A percentile compares a stretch with the other conserved stretches of the same genome.
Conservation (phyloP, 768 basidiomycete genomes). For the Collybia sp. region DNA sequence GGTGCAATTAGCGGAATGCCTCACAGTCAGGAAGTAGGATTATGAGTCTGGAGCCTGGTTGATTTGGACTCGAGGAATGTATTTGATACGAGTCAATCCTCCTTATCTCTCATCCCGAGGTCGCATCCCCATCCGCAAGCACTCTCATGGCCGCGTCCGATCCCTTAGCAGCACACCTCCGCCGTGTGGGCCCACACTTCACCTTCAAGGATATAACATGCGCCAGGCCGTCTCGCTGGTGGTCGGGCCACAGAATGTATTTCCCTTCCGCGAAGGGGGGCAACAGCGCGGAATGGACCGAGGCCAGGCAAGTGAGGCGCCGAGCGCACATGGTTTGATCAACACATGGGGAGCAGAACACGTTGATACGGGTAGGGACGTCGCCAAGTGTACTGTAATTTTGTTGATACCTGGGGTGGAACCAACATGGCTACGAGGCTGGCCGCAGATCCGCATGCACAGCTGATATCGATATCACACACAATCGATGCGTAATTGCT, state of each 20-base stretch:
- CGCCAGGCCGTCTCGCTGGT: conserved; percentile 20
- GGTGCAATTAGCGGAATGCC: no score
- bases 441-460: no score
- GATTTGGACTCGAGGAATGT: no score
- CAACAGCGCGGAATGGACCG: conserved; percentile 26
- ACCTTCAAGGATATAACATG: conserved; percentile 52
- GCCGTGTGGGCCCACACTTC: conserved; percentile 49
- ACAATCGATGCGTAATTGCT: no score
- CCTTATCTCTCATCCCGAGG: no score
- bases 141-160: conserved; percentile 1
- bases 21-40: no score
- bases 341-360: conserved; percentile 30
- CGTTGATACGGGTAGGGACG: conserved; percentile 35
- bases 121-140: conserved; percentile 6
- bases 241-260: conserved; percentile 53
- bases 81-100: no score
- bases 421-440: not conserved
- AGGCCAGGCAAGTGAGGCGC: conserved; percentile 27
- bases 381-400: no score
- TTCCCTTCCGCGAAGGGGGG: conserved; percentile 36
- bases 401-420: no score
- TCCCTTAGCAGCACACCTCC: conserved; percentile 24
- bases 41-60: no score
- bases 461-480: no score
- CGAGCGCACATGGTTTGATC: conserved; percentile 39